A percentile compares a stretch with the other conserved stretches of the same genome.
phyloP scores from a whole-genome alignment of 2,329 filamentous ascomycete species.

The Cercospora sesami region DNA sequence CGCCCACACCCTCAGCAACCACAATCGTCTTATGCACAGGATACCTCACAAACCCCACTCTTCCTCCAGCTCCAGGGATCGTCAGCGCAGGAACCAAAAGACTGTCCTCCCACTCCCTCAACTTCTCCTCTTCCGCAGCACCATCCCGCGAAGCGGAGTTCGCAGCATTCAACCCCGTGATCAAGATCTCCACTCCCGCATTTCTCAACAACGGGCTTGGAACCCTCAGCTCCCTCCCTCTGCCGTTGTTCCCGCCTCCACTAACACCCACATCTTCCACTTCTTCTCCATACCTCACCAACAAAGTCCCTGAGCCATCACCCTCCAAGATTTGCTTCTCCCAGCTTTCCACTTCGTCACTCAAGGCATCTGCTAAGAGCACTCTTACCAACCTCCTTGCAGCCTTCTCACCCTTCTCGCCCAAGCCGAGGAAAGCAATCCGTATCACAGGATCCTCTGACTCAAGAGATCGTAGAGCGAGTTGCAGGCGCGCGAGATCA shows the following conservation, averaged over 20 bases:
- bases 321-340: conserved; percentile 44
- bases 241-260: conserved; percentile 33
- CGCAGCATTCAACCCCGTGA: conserved; percentile 54
- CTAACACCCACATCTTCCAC: conserved; percentile 46
- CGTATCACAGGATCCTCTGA: conserved; percentile 55
- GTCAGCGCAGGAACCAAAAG: conserved; percentile 74
- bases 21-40: conserved; percentile 82
- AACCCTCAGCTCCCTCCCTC: conserved; percentile 61
- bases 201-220: conserved; percentile 63
- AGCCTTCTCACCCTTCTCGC: conserved; percentile 43
- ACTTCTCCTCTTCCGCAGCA: conserved; percentile 18
- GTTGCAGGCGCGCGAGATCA: conserved; percentile 68
- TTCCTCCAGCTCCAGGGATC: conserved; percentile 63
- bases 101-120: conserved; percentile 57
- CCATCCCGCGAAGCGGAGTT: conserved; percentile 30
- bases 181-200: conserved; percentile 64
- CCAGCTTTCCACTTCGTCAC: conserved; percentile 43
- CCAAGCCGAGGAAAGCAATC: conserved; percentile 53
- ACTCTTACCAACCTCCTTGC: conserved; percentile 68
- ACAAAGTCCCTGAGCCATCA: conserved; percentile 40
- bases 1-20: conserved; percentile 70
- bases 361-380: conserved; percentile 50
- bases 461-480: conserved; percentile 67
- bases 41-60: conserved; percentile 68
- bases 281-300: conserved; percentile 55